These are phyloP conservation scores for Acaromyces ingoldii DNA, from an alignment of 1,284 basidiomycete genomes.

Conservation along the genomic window DNA sequence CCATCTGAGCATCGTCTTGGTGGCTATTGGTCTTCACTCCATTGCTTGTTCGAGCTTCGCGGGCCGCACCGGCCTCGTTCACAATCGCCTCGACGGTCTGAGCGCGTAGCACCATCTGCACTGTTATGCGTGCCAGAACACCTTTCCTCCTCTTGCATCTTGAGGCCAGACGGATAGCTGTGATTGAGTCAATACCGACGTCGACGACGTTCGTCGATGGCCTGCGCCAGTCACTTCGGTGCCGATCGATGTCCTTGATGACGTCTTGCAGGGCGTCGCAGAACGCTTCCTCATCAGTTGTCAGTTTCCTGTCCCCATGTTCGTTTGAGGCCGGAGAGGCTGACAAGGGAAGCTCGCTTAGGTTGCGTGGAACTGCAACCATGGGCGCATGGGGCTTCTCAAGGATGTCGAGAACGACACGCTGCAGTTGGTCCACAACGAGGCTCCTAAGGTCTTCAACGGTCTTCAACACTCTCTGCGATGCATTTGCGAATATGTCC, in stretches of 20 bases:
- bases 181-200: conserved; percentile 53
- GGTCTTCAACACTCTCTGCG: neutral
- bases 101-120: conserved; percentile 1
- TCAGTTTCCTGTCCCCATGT: neutral
- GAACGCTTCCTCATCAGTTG: neutral
- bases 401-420: neutral
- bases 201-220: conserved; percentile 48
- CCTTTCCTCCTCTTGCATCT: neutral
- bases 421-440: neutral
- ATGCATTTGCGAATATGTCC: conserved; percentile 2
- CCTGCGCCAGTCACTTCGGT: neutral
- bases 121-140: neutral
- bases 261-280: conserved; percentile 2
- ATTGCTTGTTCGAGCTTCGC: neutral
- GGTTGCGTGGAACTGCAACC: neutral
- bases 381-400: neutral
- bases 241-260: neutral
- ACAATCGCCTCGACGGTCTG: conserved; percentile 7
- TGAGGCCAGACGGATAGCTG: conserved; percentile 49
- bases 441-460: no score
- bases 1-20: neutral
- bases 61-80: neutral
- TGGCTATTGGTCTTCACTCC: neutral
- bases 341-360: neutral
- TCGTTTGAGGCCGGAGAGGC: neutral